These are phyloP conservation scores for Brassica cretica DNA, from an alignment of 345 rosid species.

Conservation along the genomic window DNA sequence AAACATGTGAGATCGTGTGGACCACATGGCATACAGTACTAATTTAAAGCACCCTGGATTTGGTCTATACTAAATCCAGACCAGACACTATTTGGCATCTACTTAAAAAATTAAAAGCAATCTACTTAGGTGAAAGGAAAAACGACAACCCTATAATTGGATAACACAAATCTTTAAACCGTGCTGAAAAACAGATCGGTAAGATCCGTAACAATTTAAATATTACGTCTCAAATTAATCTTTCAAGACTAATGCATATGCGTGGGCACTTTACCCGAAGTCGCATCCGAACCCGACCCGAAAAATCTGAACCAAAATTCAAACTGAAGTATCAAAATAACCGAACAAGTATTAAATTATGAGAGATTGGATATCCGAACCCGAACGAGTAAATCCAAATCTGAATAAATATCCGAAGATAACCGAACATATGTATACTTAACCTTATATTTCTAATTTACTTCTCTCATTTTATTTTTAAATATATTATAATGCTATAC, in stretches of 20 bases:
- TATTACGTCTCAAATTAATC: constrained; percentile 1
- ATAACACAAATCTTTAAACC: constrained; percentile 19
- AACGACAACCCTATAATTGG: constrained; percentile 13
- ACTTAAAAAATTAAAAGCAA: not conserved
- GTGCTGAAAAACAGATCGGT: not conserved
- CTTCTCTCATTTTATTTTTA: too few species aligned
- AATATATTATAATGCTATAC: too few species aligned
- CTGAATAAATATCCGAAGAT: too few species aligned
- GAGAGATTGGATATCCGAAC: too few species aligned
- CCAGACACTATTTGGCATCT: constrained; percentile 31
- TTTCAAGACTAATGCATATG: constrained; percentile 16
- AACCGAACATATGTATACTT: too few species aligned
- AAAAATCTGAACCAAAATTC: too few species aligned
- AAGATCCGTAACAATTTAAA: not conserved
- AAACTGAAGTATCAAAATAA: too few species aligned
- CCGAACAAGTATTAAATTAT: too few species aligned
- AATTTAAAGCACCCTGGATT: constrained; percentile 38
- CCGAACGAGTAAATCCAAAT: too few species aligned
- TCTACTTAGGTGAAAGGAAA: constrained; percentile 19
- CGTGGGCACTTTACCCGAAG: too few species aligned
- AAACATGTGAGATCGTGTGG: constrained; percentile 34
- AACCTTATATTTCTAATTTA: too few species aligned
- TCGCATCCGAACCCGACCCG: too few species aligned
- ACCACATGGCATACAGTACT: constrained; percentile 26
- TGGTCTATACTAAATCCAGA: constrained; percentile 37